phyloP scores from a whole-genome alignment of 2,329 filamentous ascomycete genomes.

The Fusarium sp. region DNA sequence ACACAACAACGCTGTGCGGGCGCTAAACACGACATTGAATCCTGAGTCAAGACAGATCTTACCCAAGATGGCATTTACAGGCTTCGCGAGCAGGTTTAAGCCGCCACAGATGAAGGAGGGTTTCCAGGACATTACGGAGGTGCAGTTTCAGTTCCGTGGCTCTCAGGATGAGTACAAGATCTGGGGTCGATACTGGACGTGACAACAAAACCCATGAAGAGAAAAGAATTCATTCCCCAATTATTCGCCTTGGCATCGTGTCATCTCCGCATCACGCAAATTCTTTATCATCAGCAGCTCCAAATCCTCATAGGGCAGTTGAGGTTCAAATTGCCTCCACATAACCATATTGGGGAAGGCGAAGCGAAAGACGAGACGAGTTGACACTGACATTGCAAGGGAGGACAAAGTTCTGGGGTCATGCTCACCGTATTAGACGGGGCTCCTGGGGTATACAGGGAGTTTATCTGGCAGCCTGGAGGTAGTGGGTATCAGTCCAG shows the following conservation, averaged over 20 bases:
- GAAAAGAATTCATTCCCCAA: constrained; percentile 3
- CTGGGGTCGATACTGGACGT: constrained; percentile 84
- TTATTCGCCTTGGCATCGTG: constrained; percentile 23
- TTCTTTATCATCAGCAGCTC: not conserved
- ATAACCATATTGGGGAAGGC: constrained; percentile 13
- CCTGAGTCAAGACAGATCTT: constrained; percentile 80
- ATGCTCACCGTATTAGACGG: not conserved
- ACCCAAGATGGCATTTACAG: constrained; percentile 81
- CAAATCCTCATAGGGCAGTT: constrained; percentile 2
- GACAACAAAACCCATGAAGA: constrained; percentile 19
- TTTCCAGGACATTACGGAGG: constrained; percentile 79
- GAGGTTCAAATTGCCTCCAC: constrained; percentile 1
- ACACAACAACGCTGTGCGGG: constrained; percentile 88
- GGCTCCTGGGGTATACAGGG: not conserved
- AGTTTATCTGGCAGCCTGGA: not conserved
- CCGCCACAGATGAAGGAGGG: constrained; percentile 79
- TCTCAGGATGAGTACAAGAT: constrained; percentile 71
- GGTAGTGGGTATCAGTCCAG: constrained; percentile 1
- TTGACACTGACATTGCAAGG: not conserved
- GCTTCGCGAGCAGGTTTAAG: constrained; percentile 77
- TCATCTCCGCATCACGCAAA: constrained; percentile 29
- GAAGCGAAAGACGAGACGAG: constrained; percentile 3
- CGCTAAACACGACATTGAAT: constrained; percentile 77
- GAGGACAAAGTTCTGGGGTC: not conserved
- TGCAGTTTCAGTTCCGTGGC: constrained; percentile 81